Base-by-base conservation (phyloP, 2,329 filamentous ascomycete species). In the Beauveria sp. region DNA sequence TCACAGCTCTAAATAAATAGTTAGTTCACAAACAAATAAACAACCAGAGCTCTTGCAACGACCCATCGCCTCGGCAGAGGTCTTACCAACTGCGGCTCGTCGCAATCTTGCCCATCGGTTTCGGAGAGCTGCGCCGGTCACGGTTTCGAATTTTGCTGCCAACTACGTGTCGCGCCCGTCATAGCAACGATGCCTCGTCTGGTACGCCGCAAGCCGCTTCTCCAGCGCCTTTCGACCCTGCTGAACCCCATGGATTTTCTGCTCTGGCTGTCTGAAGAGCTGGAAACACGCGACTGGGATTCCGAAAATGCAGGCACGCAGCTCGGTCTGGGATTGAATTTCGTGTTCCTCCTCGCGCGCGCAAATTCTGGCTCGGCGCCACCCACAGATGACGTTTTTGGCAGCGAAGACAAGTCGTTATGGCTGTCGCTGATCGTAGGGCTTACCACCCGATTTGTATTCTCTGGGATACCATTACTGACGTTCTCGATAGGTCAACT, bases 211-310 rank as follows among this genome's bases (percentile, higher is more conserved):
- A 85, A 85, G 71, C 88, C 94, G 72, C 82, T 96, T 67, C 72
- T 77, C 34, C 89, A 97, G 80, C 90, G 93, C 72, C 82, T 97
- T 72, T 85, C 86, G 71, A 82, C 89, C 61, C 86, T 86, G 73
- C 78, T 97, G 62, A 93, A 97, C 70, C 91, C 91, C 3, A 88
- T 90, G 77, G 94, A 99, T 75, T 90, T 93, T 70, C 77, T 94
- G 59, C 84, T 99, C 20, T 96, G 91, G 89, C 75, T 96, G 2
- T 96, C 91, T 0, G 93, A 97, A 72, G 91, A 96, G 75, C 83
- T 99, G 63, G 92, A 97, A 71, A 91, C 91, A 30, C 87, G 89
- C 70, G 90, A 96, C 68, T 96, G 92, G 86, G 90, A 97, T 67
- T 91, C 93, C 22, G 88, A 90, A 66, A 77, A 86, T 41, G 88